These are phyloP conservation scores for Xerocomellus amylosporus DNA, from an alignment of 768 basidiomycete species.

Conservation along the genomic window DNA sequence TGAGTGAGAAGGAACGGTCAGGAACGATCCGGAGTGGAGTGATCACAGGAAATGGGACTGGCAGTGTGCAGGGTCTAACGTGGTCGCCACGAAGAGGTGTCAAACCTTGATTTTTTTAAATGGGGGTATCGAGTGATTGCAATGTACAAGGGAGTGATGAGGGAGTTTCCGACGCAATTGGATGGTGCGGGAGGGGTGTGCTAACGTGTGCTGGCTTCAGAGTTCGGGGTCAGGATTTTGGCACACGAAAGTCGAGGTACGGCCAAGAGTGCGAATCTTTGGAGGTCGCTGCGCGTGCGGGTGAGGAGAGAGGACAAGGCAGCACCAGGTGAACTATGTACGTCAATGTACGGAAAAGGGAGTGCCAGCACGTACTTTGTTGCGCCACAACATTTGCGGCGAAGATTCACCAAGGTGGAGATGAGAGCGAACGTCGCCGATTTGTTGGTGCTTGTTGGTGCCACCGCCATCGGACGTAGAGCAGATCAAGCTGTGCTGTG, in stretches of 20 bases:
- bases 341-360: no score
- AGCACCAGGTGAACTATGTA: no score
- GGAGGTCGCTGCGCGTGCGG: no score
- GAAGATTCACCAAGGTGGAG: no score
- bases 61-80: not conserved
- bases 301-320: no score
- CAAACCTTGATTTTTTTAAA: not conserved
- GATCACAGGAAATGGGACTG: not conserved
- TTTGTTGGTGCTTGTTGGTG: not conserved
- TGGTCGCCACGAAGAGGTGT: conserved; percentile 4
- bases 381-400: no score
- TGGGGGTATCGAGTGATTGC: not conserved
- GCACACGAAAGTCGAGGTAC: not conserved
- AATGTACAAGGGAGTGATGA: not conserved
- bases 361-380: no score
- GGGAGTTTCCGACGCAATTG: not conserved
- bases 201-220: not conserved
- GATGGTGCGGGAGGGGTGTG: not conserved
- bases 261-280: no score
- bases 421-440: no score
- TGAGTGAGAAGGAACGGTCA: not conserved
- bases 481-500: no score
- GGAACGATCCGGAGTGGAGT: not conserved
- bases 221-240: not conserved
- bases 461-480: not conserved